A percentile compares a stretch with the other conserved stretches of the same genome.
phyloP scores from a whole-genome alignment of 257 asterid genomes.

The Osmanthus fragrans region DNA sequence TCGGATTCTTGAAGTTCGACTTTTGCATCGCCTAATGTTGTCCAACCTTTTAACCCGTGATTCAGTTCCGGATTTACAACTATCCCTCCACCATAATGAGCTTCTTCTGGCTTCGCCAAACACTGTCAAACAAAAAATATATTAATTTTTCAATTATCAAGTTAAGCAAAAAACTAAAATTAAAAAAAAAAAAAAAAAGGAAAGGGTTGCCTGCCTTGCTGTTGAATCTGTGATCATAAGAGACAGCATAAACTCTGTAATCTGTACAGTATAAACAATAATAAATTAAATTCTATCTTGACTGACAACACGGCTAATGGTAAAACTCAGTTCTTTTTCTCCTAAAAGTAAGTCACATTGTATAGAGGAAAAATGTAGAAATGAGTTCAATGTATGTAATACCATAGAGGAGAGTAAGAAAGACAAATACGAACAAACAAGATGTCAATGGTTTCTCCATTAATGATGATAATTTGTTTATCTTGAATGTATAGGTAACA shows the following conservation, averaged over 20 bases:
- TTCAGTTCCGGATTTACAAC: slow-evolving; percentile 57
- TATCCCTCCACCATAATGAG: slow-evolving; percentile 71
- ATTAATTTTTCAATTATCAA: background rate
- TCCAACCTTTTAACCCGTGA: slow-evolving; percentile 60
- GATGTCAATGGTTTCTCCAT: background rate
- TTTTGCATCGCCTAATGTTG: slow-evolving; percentile 34
- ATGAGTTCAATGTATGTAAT: background rate
- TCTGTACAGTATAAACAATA: slow-evolving; percentile 24
- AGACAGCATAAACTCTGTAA: slow-evolving; percentile 36
- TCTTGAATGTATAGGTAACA: background rate
- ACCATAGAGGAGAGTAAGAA: background rate
- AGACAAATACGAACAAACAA: background rate
- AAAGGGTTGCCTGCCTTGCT: slow-evolving; percentile 35
- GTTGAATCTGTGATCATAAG: slow-evolving; percentile 50
- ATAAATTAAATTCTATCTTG: background rate
- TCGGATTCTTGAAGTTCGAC: slow-evolving; percentile 26
- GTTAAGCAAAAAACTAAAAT: background rate
- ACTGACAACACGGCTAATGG: background rate
- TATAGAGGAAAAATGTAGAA: background rate
- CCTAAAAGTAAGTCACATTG: background rate
- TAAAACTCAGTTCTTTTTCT: too few species aligned
- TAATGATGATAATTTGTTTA: background rate
- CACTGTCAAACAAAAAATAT: slow-evolving; percentile 35
- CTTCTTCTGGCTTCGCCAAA: slow-evolving; percentile 39
- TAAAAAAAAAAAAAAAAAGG: too few species aligned